Evolutionary conservation across 305 asterid species (phyloP).

Genomic region (Rubia occidens): DNA sequence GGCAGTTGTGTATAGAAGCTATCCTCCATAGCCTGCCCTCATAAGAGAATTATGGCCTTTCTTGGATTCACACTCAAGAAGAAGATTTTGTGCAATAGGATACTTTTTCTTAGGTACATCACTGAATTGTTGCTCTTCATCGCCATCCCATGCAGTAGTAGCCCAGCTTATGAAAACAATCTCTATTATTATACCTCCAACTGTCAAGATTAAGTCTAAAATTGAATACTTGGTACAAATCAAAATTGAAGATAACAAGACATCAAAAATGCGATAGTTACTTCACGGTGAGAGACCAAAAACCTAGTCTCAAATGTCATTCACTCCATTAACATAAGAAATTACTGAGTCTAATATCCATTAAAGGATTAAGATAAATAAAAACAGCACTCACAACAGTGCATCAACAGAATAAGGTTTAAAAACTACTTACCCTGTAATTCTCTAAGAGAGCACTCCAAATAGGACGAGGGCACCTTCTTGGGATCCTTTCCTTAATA

Average conservation of each 20-base stretch:
- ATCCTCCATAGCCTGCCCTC: slow-evolving; percentile 81
- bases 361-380: background rate
- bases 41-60: slow-evolving; percentile 50
- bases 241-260: background rate
- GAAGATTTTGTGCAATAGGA: slow-evolving; percentile 48
- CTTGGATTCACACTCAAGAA: slow-evolving; percentile 42
- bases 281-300: background rate
- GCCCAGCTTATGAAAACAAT: no score
- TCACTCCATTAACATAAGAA: background rate
- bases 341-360: background rate
- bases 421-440: slow-evolving; percentile 57
- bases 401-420: background rate
- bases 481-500: slow-evolving; percentile 93
- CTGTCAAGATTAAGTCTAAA: background rate
- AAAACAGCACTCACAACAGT: background rate
- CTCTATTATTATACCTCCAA: background rate
- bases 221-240: background rate
- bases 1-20: slow-evolving; percentile 87
- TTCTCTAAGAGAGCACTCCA: slow-evolving; percentile 97
- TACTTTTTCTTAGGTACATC: slow-evolving; percentile 61
- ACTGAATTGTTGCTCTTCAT: slow-evolving; percentile 23
- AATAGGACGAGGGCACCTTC: slow-evolving; percentile 94
- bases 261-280: no score
- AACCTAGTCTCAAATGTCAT: background rate
- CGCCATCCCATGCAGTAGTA: slow-evolving; percentile 71